Evolutionary conservation across 2,329 filamentous ascomycete genomes (phyloP), one percentile per base, ranked within the genome.

Genomic region (Fusarium caatingaense): DNA sequence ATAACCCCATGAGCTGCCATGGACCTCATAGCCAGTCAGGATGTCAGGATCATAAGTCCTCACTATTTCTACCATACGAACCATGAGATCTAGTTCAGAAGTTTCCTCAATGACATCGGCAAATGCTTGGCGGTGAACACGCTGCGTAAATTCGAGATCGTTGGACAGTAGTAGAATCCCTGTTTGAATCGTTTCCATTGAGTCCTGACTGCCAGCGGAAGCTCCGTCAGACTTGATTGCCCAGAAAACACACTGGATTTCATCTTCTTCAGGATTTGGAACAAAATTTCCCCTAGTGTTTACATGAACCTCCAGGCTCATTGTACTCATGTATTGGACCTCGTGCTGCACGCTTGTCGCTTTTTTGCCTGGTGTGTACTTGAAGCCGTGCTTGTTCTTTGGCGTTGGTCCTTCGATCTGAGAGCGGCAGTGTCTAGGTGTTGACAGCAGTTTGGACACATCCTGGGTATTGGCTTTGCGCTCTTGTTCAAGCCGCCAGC

Each of bases 1-100:
- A 78, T 97, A 99, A 2, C 97, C 96, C 96, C 96, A 99, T 1
- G 94, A 98, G 62, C 89, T 87, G 56, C 94, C 93, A 76, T 98
- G 94, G 0, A 98, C 94, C 79, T 99, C 96, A 74, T 96, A 99
- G 0, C 96, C 96, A 1, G 94, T 96, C 44, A 99, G 83, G 28
- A 99, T 92, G 75, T 99, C 96, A 0, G 96, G 96, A 77, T 99
- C 96, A 73, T 92, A 87, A 5, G 84, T 83, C 40, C 94, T 89
- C 21, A 99, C 95, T 74, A 97, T 90, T 72, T 96, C 91, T 18
- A 97, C 90, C 79, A 98, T 88, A n/a, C 89, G 88, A 45, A 92
- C 92, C 78, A 99, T 89, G 30, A 98, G 79, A 69, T 97, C 93
- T 5, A 97, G 85, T 78, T 99, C 96, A 0, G 91, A 91, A 12